Conservation (phyloP, 2,329 filamentous ascomycete species). For the Colletotrichum shisoi region DNA sequence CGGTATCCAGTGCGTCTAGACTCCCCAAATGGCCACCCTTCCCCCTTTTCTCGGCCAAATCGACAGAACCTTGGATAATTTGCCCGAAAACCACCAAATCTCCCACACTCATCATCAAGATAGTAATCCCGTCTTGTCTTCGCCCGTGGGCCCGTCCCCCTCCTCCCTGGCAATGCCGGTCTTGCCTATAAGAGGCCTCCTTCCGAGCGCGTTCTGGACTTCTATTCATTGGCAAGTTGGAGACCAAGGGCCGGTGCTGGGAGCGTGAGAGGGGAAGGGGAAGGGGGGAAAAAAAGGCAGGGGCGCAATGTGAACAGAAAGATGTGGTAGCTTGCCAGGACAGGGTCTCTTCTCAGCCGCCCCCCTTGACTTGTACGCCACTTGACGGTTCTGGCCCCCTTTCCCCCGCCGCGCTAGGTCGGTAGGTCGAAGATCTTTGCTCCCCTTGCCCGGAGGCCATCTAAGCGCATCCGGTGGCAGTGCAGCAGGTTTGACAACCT, state of each 20-base stretch:
- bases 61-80: conserved; percentile 21
- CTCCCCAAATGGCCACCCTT: neutral
- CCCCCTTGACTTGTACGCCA: neutral
- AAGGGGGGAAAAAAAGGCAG: neutral
- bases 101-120: conserved; percentile 19
- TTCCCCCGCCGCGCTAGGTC: conserved; percentile 33
- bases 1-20: conserved; percentile 5
- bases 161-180: too few relatives aligned
- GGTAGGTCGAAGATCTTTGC: conserved; percentile 31
- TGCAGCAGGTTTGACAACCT: conserved; percentile 8
- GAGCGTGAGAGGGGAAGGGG: neutral
- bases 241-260: conserved; percentile 14
- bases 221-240: conserved; percentile 4
- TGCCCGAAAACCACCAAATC: conserved; percentile 28
- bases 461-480: conserved; percentile 22
- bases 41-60: conserved; percentile 9
- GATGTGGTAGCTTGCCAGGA: conserved; percentile 8
- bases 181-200: neutral
- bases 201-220: neutral
- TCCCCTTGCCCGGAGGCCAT: conserved; percentile 18
- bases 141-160: neutral
- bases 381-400: conserved; percentile 1
- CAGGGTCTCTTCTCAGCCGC: conserved; percentile 15
- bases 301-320: conserved; percentile 9
- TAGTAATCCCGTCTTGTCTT: conserved; percentile 9